These are phyloP conservation scores for Lignosus rhinocerotis DNA, from an alignment of 1,284 basidiomycete genomes.

Conservation along the genomic window DNA sequence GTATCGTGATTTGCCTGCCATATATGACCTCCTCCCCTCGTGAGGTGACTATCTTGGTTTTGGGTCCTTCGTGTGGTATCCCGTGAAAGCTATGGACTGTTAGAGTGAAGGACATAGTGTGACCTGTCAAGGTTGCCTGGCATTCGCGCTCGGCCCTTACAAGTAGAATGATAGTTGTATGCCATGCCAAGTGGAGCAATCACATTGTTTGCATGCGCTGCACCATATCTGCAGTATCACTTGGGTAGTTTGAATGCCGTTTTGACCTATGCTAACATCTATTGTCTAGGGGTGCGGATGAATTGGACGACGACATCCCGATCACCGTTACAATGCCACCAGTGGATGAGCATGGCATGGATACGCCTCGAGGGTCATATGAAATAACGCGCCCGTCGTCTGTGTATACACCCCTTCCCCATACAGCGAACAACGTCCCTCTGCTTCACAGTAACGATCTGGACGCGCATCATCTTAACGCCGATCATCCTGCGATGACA, in stretches of 20 bases:
- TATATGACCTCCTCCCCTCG: neutral
- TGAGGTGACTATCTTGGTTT: neutral
- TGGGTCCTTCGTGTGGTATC: neutral
- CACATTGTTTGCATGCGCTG: neutral
- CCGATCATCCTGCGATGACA: neutral
- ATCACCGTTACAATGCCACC: constrained; percentile 36
- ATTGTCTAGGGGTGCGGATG: constrained; percentile 38
- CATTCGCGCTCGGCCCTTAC: neutral
- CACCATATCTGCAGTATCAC: neutral
- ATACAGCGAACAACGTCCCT: constrained; percentile 19
- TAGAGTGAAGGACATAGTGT: neutral
- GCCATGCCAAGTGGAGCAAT: neutral
- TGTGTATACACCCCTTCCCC: constrained; percentile 27
- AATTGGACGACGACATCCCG: constrained; percentile 36
- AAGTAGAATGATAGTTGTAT: neutral
- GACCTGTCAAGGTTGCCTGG: too few species aligned
- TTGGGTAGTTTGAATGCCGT: neutral
- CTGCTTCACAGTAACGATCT: neutral
- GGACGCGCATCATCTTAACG: constrained; percentile 2
- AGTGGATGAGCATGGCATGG: constrained; percentile 34
- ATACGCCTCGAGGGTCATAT: constrained; percentile 23
- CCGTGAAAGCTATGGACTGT: neutral
- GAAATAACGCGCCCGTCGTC: constrained; percentile 20
- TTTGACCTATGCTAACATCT: neutral
- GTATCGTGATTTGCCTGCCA: neutral